Base-by-base conservation (phyloP, 2,329 filamentous ascomycete genomes). In the Fonsecaea nubica region DNA sequence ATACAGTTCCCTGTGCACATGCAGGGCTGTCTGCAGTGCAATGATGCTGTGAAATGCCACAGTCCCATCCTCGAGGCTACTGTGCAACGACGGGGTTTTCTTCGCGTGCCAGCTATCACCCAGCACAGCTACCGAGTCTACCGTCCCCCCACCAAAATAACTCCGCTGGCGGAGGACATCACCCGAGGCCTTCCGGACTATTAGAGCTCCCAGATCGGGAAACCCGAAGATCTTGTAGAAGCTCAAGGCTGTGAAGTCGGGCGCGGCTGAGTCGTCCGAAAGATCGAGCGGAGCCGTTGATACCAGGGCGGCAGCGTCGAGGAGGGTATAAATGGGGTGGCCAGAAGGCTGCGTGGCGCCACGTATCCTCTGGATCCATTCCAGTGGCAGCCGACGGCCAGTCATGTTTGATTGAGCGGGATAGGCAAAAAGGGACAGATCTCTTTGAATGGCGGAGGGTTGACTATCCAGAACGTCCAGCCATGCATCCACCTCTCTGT, bases 161-260 rank as follows among this genome's bases (percentile, higher is more conserved):
- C 82, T 88, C 66, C 92, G 87, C 50, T 83, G 81, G 36, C 85
- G 81, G 55, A 97, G 88, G 2, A 90, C 75, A 45, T 84, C 77
- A 6, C 86, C 87, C 12, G 91, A 86, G 36, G 86, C 83, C 72
- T 92, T 93, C 50, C 90, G 88, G 12, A 98, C 88, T 35, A 98
- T 88, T 65, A 99, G 80, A 1, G 89, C 93, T 1, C 94, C 94
- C 1, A 98, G 82, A 75, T 98, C 92, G 0, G 94, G 94, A 71
- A 97, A 97, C 1, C 95, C 94, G 77, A 98, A 98, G n/a, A 97
- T 93, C 77, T 98, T 99, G 81, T 97, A 96, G 70, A 98, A 88
- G 77, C 93, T 97, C 50, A 98, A 75, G 0, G 92, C 90, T 0
- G 87, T 90, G 71, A 98, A 98, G 76, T 98, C 94, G 0, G 94